phyloP scores from a whole-genome alignment of 768 basidiomycete genomes.

The Tubosaeta sp. region DNA sequence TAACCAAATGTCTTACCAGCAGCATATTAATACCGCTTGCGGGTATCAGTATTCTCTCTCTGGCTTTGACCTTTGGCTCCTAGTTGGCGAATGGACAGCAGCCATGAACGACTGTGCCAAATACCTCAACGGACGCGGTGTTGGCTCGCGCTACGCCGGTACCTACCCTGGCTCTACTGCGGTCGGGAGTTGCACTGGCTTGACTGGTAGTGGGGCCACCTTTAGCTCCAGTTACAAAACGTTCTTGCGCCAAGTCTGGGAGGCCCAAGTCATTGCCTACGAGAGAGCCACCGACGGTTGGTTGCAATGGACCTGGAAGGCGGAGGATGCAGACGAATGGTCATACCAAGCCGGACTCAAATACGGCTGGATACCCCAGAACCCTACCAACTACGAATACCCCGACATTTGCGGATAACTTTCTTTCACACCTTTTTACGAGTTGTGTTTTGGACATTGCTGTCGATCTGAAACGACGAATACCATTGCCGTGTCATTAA shows the following conservation, averaged over 20 bases:
- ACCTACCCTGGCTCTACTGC: conserved; percentile 55
- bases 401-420: conserved; percentile 56
- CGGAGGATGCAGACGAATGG: conserved; percentile 86
- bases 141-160: conserved; percentile 64
- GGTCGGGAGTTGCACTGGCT: conserved; percentile 69
- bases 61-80: conserved; percentile 64
- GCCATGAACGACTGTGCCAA: conserved; percentile 64
- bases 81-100: conserved; percentile 88
- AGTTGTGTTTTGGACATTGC: not conserved
- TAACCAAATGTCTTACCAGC: conserved; percentile 40
- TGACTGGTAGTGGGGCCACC: conserved; percentile 68
- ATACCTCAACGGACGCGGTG: conserved; percentile 73
- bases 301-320: conserved; percentile 84
- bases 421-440: not conserved
- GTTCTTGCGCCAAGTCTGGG: conserved; percentile 79
- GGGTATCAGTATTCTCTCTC: conserved; percentile 40
- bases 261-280: conserved; percentile 74
- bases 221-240: conserved; percentile 79
- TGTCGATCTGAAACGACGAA: not conserved
- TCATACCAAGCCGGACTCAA: conserved; percentile 76
- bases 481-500: not conserved
- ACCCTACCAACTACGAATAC: conserved; percentile 47
- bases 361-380: conserved; percentile 80
- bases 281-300: conserved; percentile 64
- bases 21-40: conserved; percentile 66